These are phyloP conservation scores for Coemansia sp. DNA, from an alignment of 192 early-diverging fungal genomes.

Conservation along the genomic window DNA sequence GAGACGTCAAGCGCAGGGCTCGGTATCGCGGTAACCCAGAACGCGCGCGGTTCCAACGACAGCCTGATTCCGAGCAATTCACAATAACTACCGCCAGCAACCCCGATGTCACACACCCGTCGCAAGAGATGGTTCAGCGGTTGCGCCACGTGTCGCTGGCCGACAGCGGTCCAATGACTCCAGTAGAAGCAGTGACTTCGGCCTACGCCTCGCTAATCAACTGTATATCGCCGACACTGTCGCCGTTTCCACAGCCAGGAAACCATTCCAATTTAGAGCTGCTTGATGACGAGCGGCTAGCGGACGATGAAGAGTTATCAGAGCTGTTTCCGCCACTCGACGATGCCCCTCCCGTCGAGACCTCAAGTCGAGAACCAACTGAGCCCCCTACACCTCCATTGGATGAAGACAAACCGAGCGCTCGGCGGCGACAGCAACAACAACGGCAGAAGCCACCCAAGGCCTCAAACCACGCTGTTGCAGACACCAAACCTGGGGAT, in stretches of 20 bases:
- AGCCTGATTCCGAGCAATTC: slow-evolving; percentile 18
- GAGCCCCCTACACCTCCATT: neutral
- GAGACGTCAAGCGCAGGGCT: slow-evolving; percentile 39
- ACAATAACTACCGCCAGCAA: slow-evolving; percentile 10
- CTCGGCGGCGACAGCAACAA: neutral
- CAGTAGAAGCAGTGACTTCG: neutral
- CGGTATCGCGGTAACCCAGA: slow-evolving; percentile 49
- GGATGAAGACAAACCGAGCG: neutral
- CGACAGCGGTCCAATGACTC: neutral
- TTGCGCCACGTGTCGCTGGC: neutral
- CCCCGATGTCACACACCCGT: neutral
- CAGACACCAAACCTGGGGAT: neutral
- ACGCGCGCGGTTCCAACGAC: slow-evolving; percentile 38
- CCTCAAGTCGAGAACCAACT: neutral
- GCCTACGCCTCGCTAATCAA: neutral
- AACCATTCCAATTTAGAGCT: neutral
- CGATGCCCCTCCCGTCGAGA: neutral
- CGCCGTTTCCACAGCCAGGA: neutral
- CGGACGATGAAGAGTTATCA: neutral
- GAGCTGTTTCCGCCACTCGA: neutral
- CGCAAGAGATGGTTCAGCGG: neutral
- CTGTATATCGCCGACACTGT: neutral
- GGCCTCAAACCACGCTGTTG: neutral
- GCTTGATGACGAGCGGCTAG: neutral
- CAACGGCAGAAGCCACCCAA: slow-evolving; percentile 9